A percentile compares a stretch with the other conserved stretches of the same genome.
phyloP scores from a whole-genome alignment of 2,329 filamentous ascomycete species.

The Acarospora socialis region DNA sequence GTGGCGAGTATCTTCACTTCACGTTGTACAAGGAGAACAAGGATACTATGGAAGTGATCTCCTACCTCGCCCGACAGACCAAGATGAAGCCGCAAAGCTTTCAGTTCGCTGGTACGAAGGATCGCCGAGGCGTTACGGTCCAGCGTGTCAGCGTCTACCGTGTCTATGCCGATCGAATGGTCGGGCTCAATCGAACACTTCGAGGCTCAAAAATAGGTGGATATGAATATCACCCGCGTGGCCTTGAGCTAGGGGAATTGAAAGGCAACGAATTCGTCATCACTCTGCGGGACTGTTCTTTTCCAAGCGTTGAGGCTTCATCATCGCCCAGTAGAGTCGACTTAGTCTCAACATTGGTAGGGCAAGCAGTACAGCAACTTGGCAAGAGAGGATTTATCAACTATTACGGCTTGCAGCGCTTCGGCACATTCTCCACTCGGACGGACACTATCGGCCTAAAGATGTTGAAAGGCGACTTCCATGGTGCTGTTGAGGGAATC shows the following conservation, averaged over 20 bases:
- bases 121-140: slow-evolving; percentile 71
- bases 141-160: slow-evolving; percentile 61
- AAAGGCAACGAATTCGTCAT: slow-evolving; percentile 87
- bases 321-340: slow-evolving; percentile 26
- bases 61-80: slow-evolving; percentile 58
- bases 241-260: slow-evolving; percentile 70
- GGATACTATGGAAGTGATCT: slow-evolving; percentile 84
- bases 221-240: slow-evolving; percentile 58
- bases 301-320: slow-evolving; percentile 31
- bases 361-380: slow-evolving; percentile 51
- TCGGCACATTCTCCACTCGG: slow-evolving; percentile 73
- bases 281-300: slow-evolving; percentile 70
- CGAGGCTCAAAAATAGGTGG: slow-evolving; percentile 57
- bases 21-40: slow-evolving; percentile 94
- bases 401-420: slow-evolving; percentile 95
- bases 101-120: slow-evolving; percentile 80
- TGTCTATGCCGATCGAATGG: slow-evolving; percentile 47
- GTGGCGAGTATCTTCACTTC: slow-evolving; percentile 77
- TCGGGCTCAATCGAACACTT: slow-evolving; percentile 45
- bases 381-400: slow-evolving; percentile 76
- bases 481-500: slow-evolving; percentile 65
- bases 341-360: slow-evolving; percentile 34
- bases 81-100: slow-evolving; percentile 56
- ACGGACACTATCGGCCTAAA: slow-evolving; percentile 76
- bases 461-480: slow-evolving; percentile 68